Conservation (phyloP, 441 rosid species). For the Croton laevigatus region DNA sequence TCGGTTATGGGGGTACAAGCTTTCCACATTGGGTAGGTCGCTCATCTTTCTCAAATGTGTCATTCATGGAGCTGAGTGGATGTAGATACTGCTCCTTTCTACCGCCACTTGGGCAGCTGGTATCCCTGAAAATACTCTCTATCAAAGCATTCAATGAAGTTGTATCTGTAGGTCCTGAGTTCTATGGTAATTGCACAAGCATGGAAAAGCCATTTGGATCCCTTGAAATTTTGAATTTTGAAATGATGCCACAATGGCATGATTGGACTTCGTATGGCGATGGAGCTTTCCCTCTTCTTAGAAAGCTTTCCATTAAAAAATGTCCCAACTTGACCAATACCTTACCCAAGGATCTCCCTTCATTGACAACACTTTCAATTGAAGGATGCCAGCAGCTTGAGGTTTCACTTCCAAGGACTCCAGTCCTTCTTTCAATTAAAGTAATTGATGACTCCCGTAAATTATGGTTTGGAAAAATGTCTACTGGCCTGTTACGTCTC, state of each 20-base stretch:
- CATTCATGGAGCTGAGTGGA: slow-evolving; percentile 1
- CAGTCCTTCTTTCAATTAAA: neutral
- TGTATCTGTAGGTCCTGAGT: slow-evolving; percentile 15
- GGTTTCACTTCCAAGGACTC: slow-evolving; percentile 20
- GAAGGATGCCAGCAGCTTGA: slow-evolving; percentile 14
- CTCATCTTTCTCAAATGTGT: slow-evolving; percentile 26
- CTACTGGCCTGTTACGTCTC: slow-evolving; percentile 30
- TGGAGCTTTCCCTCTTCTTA: slow-evolving; percentile 29
- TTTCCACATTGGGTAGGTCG: slow-evolving; percentile 34
- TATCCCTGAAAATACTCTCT: slow-evolving; percentile 14
- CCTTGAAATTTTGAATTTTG: slow-evolving; percentile 14
- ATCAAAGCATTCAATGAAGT: slow-evolving; percentile 24
- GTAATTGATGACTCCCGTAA: neutral
- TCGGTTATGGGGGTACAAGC: slow-evolving; percentile 28
- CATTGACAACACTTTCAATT: slow-evolving; percentile 17
- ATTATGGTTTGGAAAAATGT: slow-evolving; percentile 29
- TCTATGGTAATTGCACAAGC: slow-evolving; percentile 4
- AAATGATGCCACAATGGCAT: slow-evolving; percentile 20
- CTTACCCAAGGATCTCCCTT: slow-evolving; percentile 22
- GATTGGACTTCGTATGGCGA: slow-evolving; percentile 20
- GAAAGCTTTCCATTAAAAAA: slow-evolving; percentile 16
- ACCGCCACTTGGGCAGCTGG: slow-evolving; percentile 30
- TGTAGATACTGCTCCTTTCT: slow-evolving; percentile 20
- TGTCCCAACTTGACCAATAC: slow-evolving; percentile 21
- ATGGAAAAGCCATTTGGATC: slow-evolving; percentile 18